Evolutionary conservation across 352 stramenopile genomes (phyloP), one percentile per base, ranked within the genome.

Genomic region (Pythium volutum): DNA sequence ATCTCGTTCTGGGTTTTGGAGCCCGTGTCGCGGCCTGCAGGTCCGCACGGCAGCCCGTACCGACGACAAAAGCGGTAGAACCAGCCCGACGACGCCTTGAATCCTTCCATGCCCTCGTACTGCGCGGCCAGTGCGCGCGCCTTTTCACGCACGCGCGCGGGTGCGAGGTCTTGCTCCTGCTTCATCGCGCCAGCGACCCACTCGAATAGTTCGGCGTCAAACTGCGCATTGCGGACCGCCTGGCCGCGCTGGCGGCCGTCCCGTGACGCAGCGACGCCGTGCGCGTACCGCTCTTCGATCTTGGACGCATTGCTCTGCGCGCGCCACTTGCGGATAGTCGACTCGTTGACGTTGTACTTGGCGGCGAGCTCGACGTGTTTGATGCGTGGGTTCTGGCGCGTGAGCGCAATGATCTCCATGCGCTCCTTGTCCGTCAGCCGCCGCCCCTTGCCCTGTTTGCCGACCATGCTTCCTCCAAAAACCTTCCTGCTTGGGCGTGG

Each of bases 311-410:
- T 81, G 22, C 23, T 49, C 41, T 73, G 50, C 26, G 53, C 59
- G 15, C 75, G 75, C 75, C 75, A 84, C 53, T 80, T 83, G 63
- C 75, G 75, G 61, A 87, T 84, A n/a, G 77, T 82, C 23, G 77
- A 81, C 61, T 79, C 75, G 54, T 80, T 81, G 26, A 87, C 76
- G 53, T 62, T 62, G 66, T 79, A 87, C 58, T 64, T 71, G 55
- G 51, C 51, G 8, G 75, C 77, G 39, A 84, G 72, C 58, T 80
- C 72, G 15, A 82, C 75, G 61, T 87, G 74, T 46, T 66, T 76
- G 48, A 87, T 62, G 25, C 62, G 59, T 27, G 75, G 74, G 56
- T 87, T 67, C 59, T 70, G 49, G 16, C 75, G 73, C 55, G 75
- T 77, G 31, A 84, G 49, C 57, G 71, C 73, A 52, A 83, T 76